A percentile compares a stretch with the other conserved stretches of the same genome.
These are phyloP conservation scores for Russula abietina DNA, from an alignment of 768 basidiomycete species.

Conservation along the genomic window DNA sequence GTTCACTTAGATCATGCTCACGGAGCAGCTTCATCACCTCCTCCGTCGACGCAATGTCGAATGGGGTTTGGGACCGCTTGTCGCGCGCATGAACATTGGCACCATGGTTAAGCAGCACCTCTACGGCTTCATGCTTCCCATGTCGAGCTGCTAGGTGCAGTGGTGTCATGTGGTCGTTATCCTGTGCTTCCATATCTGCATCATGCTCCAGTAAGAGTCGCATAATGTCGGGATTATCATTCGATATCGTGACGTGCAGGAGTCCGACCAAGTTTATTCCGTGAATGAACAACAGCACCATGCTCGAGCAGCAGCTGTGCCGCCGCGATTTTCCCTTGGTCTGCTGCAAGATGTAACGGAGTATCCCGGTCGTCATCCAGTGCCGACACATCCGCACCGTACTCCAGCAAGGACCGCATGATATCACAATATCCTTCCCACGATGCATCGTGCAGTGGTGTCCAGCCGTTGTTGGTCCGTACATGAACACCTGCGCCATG, in stretches of 20 bases:
- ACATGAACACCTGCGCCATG: neutral
- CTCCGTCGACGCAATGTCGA: neutral
- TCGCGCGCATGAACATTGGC: neutral
- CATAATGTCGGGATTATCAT: neutral
- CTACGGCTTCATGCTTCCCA: neutral
- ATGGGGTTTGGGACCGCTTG: neutral
- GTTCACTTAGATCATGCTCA: neutral
- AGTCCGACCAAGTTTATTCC: neutral
- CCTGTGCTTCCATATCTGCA: neutral
- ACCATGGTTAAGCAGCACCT: neutral
- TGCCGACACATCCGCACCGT: neutral
- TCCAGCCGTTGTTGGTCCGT: neutral
- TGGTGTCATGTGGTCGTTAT: neutral
- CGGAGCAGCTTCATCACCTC: neutral
- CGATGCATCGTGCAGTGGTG: neutral
- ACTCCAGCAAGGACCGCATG: neutral
- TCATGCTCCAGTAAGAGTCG: neutral
- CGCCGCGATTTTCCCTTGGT: neutral
- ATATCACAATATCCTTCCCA: neutral
- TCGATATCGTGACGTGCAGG: neutral
- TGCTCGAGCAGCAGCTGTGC: neutral
- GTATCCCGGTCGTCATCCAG: neutral
- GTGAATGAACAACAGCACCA: neutral
- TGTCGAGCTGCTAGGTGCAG: neutral
- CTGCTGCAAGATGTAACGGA: neutral